Evolutionary conservation across 257 asterid species (phyloP), one percentile per base, ranked within the genome.

Genomic region (Cruciata laevipes): DNA sequence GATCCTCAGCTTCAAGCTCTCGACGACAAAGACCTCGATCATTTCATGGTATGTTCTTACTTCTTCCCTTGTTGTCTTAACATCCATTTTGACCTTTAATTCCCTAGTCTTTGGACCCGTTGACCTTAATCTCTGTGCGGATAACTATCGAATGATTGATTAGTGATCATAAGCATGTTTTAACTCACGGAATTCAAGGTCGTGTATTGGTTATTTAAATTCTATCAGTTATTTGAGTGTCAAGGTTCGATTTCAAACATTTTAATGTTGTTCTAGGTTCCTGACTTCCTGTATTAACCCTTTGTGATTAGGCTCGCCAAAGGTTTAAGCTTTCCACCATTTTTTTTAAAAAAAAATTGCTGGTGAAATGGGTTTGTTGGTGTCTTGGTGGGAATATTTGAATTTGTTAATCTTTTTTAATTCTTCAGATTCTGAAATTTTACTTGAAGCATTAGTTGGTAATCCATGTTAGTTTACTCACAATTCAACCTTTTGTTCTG

Each of bases 1-100:
- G 82, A 82, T 63, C 92, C 92, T 75, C 80, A 76, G 4, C 76
- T 63, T 14, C 76, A 76, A 9, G 83, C 82, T 10, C 81, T 84
- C 32, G 94, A 87, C 59, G 87, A 89, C 68, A 87, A 87, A 63
- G 96, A 90, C 85, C 99, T 93, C 69, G 97, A 93, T 83, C 86
- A 88, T 71, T 93, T 93, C 86, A 90, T 93, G 99, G 99, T 93
- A 83, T 52, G 1, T 3, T 20, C n/a, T 14, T 57, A 0, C 2
- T 18, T 30, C 24, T 58, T 60, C 20, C 21, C 13, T 53, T 49
- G 13, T 42, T 1, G 0, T 9, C 17, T 23, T 52, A 30, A 42
- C 56, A 31, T 17, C 49, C 51, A 9, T 17, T 62, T 62, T n/a
- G 31, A 24, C 25, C 31, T 35, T n/a, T 4, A 62, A 35, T 33